phyloP scores from a whole-genome alignment of 805 yeast species.

The Candida sphagnicola region DNA sequence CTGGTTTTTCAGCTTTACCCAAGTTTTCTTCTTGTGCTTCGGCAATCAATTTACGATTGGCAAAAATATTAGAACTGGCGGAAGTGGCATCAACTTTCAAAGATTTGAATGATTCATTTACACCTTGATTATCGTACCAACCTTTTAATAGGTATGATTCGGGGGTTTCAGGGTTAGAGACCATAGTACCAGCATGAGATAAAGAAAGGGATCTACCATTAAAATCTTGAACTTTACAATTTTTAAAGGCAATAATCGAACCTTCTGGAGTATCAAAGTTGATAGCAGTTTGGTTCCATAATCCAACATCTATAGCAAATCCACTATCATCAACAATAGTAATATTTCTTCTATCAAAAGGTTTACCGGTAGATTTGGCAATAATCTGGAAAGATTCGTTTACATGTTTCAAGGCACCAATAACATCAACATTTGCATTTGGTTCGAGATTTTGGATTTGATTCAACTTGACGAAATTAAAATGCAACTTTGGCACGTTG shows the following conservation, averaged over 20 bases:
- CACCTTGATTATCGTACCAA: conserved; percentile 88
- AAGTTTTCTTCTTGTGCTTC: conserved; percentile 63
- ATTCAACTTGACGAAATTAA: conserved; percentile 68
- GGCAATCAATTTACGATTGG: conserved; percentile 60
- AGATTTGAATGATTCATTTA: conserved; percentile 54
- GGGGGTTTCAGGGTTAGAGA: conserved; percentile 81
- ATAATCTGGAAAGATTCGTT: conserved; percentile 73
- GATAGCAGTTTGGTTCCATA: conserved; percentile 87
- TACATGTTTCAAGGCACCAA: conserved; percentile 80
- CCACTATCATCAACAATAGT: conserved; percentile 81
- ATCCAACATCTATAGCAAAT: conserved; percentile 69
- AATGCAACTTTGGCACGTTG: conserved; percentile 75
- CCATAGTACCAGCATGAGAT: conserved; percentile 71
- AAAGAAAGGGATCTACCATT: conserved; percentile 81
- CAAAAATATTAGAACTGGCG: conserved; percentile 34
- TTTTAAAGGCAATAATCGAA: conserved; percentile 87
- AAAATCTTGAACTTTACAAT: conserved; percentile 84
- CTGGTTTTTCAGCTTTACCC: conserved; percentile 76
- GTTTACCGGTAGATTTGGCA: conserved; percentile 84
- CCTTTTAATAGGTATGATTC: conserved; percentile 89
- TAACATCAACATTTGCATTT: conserved; percentile 74
- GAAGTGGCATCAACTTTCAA: conserved; percentile 51
- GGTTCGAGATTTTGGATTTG: conserved; percentile 64
- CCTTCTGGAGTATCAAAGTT: conserved; percentile 73
- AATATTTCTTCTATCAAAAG: conserved; percentile 89